phyloP scores from a whole-genome alignment of 2,329 filamentous ascomycete genomes.

The Clarireedia hainanense region DNA sequence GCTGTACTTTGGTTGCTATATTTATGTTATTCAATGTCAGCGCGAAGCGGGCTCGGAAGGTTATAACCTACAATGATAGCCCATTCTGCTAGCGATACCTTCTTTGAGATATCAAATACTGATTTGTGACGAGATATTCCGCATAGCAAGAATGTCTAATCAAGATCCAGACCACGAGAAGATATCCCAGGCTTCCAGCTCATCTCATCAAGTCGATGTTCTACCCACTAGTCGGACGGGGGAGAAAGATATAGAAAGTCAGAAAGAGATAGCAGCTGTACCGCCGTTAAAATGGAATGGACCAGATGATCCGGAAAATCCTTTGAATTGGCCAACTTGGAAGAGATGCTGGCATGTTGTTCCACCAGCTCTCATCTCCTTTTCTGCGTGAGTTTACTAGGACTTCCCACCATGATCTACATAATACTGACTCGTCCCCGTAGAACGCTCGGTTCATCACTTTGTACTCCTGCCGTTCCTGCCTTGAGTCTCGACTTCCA shows the following conservation, averaged over 20 bases:
- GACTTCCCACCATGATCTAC: not conserved
- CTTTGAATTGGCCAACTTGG: slow-evolving; percentile 13
- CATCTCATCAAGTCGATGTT: not conserved
- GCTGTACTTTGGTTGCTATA: too few species aligned
- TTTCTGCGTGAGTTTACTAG: not conserved
- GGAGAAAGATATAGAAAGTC: not conserved
- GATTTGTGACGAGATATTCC: too few species aligned
- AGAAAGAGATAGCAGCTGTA: not conserved
- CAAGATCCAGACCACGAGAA: not conserved
- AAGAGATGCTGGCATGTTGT: slow-evolving; percentile 8
- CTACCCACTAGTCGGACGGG: not conserved
- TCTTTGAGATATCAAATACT: too few species aligned
- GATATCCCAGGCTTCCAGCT: not conserved
- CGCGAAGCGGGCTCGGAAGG: too few species aligned
- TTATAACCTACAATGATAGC: too few species aligned
- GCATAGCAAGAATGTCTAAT: too few species aligned
- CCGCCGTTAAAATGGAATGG: not conserved
- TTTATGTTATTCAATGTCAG: too few species aligned
- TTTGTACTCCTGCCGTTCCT: not conserved
- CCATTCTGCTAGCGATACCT: too few species aligned
- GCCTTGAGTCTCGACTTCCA: not conserved
- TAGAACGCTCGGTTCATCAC: not conserved
- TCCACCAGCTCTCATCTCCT: not conserved
- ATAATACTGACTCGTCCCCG: not conserved
- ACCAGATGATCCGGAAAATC: slow-evolving; percentile 13